Base-by-base conservation (phyloP, 108 stramenopile genomes). In the Cyclotella kingstonii region DNA sequence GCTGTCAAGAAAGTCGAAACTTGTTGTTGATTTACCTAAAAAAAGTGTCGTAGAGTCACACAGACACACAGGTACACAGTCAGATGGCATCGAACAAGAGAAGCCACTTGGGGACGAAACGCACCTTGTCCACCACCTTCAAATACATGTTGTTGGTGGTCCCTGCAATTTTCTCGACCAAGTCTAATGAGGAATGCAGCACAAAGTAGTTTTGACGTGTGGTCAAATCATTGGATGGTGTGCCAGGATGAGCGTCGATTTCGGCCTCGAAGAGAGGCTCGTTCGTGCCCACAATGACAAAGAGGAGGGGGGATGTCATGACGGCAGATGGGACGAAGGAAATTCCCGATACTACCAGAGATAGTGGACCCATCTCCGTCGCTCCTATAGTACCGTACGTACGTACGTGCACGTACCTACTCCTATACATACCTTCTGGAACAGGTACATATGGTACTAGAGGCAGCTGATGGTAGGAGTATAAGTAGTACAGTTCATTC, bases 161-260 rank as follows among this genome's bases (percentile, higher is more conserved):
- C 87, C 85, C 94, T 39, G 81, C 78, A 22, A 78, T 85, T 36
- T 85, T 84, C 28, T 97, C 94, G n/a, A 97, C 93, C 67, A 95
- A 77, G 76, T 97, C 96, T 40, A 97, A 59, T 6, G 93, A 81
- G 2, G 93, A 93, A 76, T 97, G 96, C 7, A 95, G 55, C 8
- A 97, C 92, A 63, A 97, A 97, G 48, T 95, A 94, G 71, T 89
- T 93, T 60, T 95, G 90, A 48, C 94, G 77, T 4, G 96, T 93
- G 14, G 82, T 82, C 21, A 85, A 78, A 56, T 94, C 78, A 33
- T 51, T 65, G 75, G 63, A 47, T 36, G 38, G 26, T 22, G 56
- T 31, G 10, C 63, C 63, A 14, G 60, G 56, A 36, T 70, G 62
- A 44, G 82, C 82, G 70, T 84, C 74, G 26, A 94, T 80, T 58